Base-by-base conservation (phyloP, 768 basidiomycete genomes). In the Phaffia australis region DNA sequence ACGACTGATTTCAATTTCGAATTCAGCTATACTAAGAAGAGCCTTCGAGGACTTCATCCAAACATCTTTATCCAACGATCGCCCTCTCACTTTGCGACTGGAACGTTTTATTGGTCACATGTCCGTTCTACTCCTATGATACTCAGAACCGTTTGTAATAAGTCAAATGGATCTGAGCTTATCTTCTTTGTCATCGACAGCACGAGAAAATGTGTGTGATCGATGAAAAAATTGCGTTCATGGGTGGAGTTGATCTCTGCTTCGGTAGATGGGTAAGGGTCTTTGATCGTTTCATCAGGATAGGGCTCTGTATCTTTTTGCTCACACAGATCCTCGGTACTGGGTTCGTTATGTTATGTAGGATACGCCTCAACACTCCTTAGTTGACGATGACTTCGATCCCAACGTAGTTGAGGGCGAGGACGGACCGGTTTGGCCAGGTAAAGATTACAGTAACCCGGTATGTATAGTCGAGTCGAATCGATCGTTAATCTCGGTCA, bases 71-170 rank as follows among this genome's bases (percentile, higher is more conserved):
- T 98, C 2, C 95, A 99, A 74, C 85, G 95, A 29, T 97, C 94
- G 5, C 95, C 95, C 0, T 94, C 90, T 2, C 95, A 99, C 77
- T 91, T 97, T 76, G 87, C 90, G 74, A 95, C 93, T 0, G 93
- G 93, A 16, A 98, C 92, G 2, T 91, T 94, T 75, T 93, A 95
- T 74, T 99, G 95, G 95, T 93, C 94, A 30, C 95, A 98, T 78
- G 92, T 94, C 73, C 71, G 86, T 77, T 16, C 8, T 50, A 14
- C 30, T 29, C 19, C 49, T 63, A 18, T 25, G n/a, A 56, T 65
- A 56, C 49, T 9, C 29, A 69, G 27, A 63, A 42, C 35, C 23
- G 51, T 25, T 27, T 54, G n/a, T 42, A 42, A 15, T 3, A 21
- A n/a, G 14, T 5, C 35, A 27, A 62, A 25, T 4, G 48, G 11